Percentiles rank a stretch among this genome's conserved stretches.
phyloP scores from a whole-genome alignment of 129 eudicot species.

The Flaveria bidentis region DNA sequence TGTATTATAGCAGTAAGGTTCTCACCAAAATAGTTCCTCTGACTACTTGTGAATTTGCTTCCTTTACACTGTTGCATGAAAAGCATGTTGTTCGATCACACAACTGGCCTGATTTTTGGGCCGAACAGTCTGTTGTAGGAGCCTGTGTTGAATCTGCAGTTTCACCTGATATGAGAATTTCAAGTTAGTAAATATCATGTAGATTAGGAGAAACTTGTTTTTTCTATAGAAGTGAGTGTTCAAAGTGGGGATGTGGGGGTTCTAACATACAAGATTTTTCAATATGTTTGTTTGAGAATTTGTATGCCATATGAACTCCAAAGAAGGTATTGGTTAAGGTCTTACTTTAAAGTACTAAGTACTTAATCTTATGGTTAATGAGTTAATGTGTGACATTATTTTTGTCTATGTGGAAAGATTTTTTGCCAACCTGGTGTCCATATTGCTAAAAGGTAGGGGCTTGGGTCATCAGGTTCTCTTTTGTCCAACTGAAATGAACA shows the following conservation, averaged over 20 bases:
- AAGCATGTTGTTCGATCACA: slow-evolving; percentile 17
- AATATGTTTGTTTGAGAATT: background rate
- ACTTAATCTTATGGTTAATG: background rate
- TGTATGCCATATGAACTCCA: background rate
- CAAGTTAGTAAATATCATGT: background rate
- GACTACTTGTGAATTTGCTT: slow-evolving; percentile 16
- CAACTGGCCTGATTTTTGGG: slow-evolving; percentile 35
- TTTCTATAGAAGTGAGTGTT: background rate
- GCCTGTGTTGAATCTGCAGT: slow-evolving; percentile 67
- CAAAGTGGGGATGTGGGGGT: background rate
- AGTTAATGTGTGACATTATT: background rate
- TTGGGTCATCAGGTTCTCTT: slow-evolving; percentile 84
- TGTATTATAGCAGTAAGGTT: slow-evolving; percentile 4
- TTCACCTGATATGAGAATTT: slow-evolving; percentile 52
- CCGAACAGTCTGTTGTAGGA: slow-evolving; percentile 54
- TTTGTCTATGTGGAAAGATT: background rate
- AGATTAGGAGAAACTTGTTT: background rate
- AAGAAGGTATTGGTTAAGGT: slow-evolving; percentile 6
- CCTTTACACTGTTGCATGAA: slow-evolving; percentile 14
- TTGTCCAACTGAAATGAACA: slow-evolving; percentile 56
- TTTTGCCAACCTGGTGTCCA: slow-evolving; percentile 85
- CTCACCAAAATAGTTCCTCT: slow-evolving; percentile 19
- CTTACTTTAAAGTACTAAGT: background rate
- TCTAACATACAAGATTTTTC: background rate
- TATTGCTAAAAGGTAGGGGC: slow-evolving; percentile 83